Percentiles rank a stretch among this genome's conserved stretches.
Conservation (phyloP, 2,329 filamentous ascomycete genomes). For the Drechslerella dactyloides region DNA sequence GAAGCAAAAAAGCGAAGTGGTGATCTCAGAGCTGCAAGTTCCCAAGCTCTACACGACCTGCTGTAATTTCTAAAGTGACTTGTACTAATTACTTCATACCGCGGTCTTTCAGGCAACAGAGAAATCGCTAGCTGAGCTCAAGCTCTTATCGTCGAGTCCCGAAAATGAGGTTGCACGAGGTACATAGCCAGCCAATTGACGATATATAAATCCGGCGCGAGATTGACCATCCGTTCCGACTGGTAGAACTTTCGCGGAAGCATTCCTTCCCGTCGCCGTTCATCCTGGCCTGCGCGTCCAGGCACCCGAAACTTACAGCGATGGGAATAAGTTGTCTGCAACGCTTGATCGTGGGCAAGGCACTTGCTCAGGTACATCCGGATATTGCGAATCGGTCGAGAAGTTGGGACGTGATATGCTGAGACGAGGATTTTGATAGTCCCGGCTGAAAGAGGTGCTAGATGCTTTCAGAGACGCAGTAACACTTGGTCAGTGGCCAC, state of each 20-base stretch:
- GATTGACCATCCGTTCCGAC: slow-evolving; percentile 54
- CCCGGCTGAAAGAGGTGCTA: slow-evolving; percentile 82
- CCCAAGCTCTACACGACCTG: slow-evolving; percentile 32
- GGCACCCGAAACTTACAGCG: slow-evolving; percentile 85
- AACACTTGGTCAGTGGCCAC: slow-evolving; percentile 52
- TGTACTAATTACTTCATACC: slow-evolving; percentile 28
- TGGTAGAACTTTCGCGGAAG: slow-evolving; percentile 78
- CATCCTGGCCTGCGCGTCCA: slow-evolving; percentile 86
- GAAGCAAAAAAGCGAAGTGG: slow-evolving; percentile 95
- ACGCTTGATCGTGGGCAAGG: slow-evolving; percentile 80
- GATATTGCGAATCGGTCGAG: background rate
- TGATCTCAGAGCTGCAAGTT: slow-evolving; percentile 78
- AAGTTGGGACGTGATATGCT: background rate
- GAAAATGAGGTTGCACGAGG: slow-evolving; percentile 73
- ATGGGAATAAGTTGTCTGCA: slow-evolving; percentile 90
- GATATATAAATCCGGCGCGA: background rate
- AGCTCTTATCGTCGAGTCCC: slow-evolving; percentile 72
- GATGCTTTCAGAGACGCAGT: slow-evolving; percentile 86
- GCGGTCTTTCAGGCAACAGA: slow-evolving; percentile 74
- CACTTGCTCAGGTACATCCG: slow-evolving; percentile 66
- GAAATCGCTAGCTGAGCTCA: slow-evolving; percentile 89
- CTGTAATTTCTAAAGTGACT: slow-evolving; percentile 6
- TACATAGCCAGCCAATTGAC: slow-evolving; percentile 17
- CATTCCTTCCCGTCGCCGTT: slow-evolving; percentile 90
- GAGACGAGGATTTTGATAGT: slow-evolving; percentile 58